These are phyloP conservation scores for Selaginella tamariscina DNA, from an alignment of 75 land plant species.

Conservation along the genomic window DNA sequence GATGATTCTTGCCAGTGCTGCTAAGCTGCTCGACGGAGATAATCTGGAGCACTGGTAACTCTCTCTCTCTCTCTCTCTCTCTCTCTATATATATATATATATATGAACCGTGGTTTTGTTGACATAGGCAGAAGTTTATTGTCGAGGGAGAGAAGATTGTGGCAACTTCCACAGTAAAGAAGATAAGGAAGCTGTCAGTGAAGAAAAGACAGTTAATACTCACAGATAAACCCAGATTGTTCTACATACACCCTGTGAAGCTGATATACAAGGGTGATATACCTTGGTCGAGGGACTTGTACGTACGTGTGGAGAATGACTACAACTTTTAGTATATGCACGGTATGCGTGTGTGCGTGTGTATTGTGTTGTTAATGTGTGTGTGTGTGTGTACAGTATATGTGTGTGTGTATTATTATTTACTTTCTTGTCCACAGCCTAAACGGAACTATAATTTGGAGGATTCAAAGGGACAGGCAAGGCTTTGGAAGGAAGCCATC, in stretches of 20 bases:
- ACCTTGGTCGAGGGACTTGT: slow-evolving; percentile 38
- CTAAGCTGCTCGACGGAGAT: background rate
- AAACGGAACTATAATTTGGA: background rate
- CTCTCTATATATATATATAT: background rate
- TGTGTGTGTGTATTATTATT: too few relatives aligned
- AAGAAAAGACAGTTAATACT: slow-evolving; percentile 77
- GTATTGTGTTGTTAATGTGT: too few relatives aligned
- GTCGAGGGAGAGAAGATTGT: slow-evolving; percentile 58
- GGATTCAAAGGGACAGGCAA: background rate
- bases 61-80: background rate
- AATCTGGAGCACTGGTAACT: background rate
- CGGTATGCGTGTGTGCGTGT: too few relatives aligned
- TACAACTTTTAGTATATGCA: background rate
- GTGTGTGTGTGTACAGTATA: too few relatives aligned
- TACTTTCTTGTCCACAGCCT: background rate
- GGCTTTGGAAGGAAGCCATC: background rate
- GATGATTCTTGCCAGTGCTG: background rate
- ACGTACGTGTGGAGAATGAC: background rate
- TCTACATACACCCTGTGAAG: slow-evolving; percentile 67
- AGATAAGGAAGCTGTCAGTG: slow-evolving; percentile 44
- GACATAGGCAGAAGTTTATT: slow-evolving; percentile 63
- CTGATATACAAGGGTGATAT: slow-evolving; percentile 44
- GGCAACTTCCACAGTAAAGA: slow-evolving; percentile 65
- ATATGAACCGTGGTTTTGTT: background rate
- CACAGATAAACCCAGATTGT: slow-evolving; percentile 69